Conservation (phyloP, 306 rosid species). For the Argentina anserina region DNA sequence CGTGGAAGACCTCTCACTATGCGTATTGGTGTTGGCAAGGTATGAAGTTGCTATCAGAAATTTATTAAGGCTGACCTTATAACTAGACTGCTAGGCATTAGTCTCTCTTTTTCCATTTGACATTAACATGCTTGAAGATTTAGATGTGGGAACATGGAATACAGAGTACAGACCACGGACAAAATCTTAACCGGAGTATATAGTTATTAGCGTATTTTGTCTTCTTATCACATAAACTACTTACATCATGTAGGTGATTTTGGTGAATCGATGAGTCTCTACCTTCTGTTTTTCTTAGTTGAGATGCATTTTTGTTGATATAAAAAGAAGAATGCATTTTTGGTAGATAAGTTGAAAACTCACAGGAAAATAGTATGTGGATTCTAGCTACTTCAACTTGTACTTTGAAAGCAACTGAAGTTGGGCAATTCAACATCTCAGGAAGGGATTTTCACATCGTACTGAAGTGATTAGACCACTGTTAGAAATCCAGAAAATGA, state of each 20-base stretch:
- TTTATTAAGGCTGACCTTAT: not conserved
- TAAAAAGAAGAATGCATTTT: not conserved
- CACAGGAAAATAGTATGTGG: not conserved
- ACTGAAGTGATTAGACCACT: not conserved
- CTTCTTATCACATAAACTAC: not conserved
- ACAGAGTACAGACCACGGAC: not conserved
- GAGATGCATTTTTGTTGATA: not conserved
- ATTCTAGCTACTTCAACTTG: not conserved
- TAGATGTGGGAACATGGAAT: not conserved
- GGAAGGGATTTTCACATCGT: not conserved
- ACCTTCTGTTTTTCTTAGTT: not conserved
- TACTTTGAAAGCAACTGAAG: not conserved
- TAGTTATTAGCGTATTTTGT: not conserved
- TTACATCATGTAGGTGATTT: not conserved
- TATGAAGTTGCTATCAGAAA: constrained; percentile 8
- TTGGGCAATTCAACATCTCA: not conserved
- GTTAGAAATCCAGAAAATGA: not conserved
- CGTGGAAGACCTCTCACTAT: constrained; percentile 87
- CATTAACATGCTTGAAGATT: not conserved
- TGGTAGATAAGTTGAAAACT: not conserved
- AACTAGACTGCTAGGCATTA: not conserved
- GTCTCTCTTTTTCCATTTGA: not conserved
- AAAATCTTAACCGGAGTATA: not conserved
- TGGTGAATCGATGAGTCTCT: not conserved
- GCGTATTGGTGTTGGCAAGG: constrained; percentile 97